Conservation (phyloP, 345 rosid genomes). For the Crucihimalaya himalaica region DNA sequence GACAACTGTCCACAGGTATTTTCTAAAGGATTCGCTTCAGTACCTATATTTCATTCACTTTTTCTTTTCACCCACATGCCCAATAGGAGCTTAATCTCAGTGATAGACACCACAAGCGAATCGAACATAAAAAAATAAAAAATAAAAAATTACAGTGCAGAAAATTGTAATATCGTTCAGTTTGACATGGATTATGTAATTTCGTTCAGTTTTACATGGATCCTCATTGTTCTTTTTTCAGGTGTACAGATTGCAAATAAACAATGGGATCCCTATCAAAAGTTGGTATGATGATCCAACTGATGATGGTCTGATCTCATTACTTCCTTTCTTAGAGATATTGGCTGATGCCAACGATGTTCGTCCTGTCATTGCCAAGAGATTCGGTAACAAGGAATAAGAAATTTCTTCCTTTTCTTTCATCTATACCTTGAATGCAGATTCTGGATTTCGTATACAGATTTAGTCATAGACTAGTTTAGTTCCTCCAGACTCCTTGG, state of each 20-base stretch:
- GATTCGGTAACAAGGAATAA: slow-evolving; percentile 64
- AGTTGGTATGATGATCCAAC: slow-evolving; percentile 88
- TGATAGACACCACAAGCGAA: no score
- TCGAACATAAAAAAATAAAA: no score
- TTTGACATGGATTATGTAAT: background rate
- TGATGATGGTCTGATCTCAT: slow-evolving; percentile 61
- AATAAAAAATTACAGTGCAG: background rate
- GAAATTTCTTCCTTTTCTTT: background rate
- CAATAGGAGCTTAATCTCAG: background rate
- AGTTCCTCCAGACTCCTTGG: background rate
- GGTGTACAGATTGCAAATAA: slow-evolving; percentile 78
- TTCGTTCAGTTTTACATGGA: background rate
- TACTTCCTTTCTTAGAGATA: slow-evolving; percentile 78
- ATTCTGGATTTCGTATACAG: background rate
- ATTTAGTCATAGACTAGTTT: slow-evolving; percentile 4
- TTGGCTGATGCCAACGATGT: slow-evolving; percentile 70
- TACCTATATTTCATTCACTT: background rate
- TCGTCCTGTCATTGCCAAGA: slow-evolving; percentile 76
- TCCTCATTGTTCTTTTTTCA: slow-evolving; percentile 39
- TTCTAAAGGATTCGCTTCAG: background rate
- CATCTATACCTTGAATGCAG: background rate
- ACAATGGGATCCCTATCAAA: slow-evolving; percentile 84
- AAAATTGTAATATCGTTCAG: background rate
- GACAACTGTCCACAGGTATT: slow-evolving; percentile 85
- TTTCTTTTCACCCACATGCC: background rate